Percentiles rank a stretch among this genome's conserved stretches.
Evolutionary conservation across 2,329 filamentous ascomycete genomes (phyloP).

Genomic region (Alternaria novae-zelandiae): DNA sequence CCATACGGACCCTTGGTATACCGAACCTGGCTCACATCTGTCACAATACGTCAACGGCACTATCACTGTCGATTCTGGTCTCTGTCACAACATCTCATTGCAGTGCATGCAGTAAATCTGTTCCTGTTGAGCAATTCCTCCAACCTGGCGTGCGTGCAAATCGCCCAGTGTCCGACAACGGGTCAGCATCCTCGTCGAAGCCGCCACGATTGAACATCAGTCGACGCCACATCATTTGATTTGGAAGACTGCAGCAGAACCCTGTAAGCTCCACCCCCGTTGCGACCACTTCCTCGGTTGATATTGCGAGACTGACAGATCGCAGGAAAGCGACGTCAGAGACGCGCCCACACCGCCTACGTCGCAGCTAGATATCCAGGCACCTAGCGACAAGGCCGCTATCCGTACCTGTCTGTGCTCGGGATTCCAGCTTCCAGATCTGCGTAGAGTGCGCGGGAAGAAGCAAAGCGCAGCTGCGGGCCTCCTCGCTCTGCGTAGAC

Average conservation of each 20-base stretch:
- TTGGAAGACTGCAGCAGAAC: slow-evolving; percentile 42
- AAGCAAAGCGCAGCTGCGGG: slow-evolving; percentile 45
- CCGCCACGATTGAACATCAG: slow-evolving; percentile 40
- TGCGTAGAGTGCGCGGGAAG: slow-evolving; percentile 47
- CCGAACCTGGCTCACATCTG: slow-evolving; percentile 14
- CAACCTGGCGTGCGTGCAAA: slow-evolving; percentile 36
- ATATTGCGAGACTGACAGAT: slow-evolving; percentile 43
- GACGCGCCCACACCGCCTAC: slow-evolving; percentile 37
- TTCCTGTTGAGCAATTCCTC: slow-evolving; percentile 28
- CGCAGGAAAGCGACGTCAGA: slow-evolving; percentile 33
- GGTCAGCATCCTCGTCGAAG: slow-evolving; percentile 38
- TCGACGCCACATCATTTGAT: slow-evolving; percentile 44
- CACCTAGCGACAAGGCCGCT: slow-evolving; percentile 27
- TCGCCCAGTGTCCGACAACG: slow-evolving; percentile 40
- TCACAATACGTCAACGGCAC: slow-evolving; percentile 2
- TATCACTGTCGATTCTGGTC: slow-evolving; percentile 7
- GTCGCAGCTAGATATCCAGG: slow-evolving; percentile 38
- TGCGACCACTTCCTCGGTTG: slow-evolving; percentile 36
- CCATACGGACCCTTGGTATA: slow-evolving; percentile 14
- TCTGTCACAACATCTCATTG: slow-evolving; percentile 6
- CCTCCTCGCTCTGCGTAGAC: slow-evolving; percentile 32
- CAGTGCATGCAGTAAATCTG: slow-evolving; percentile 21
- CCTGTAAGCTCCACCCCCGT: slow-evolving; percentile 45
- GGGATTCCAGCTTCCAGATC: slow-evolving; percentile 39
- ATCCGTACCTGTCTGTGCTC: slow-evolving; percentile 43